A percentile compares a stretch with the other conserved stretches of the same genome.
phyloP scores from a whole-genome alignment of 257 asterid species.

The Dorcoceras hygrometricum region DNA sequence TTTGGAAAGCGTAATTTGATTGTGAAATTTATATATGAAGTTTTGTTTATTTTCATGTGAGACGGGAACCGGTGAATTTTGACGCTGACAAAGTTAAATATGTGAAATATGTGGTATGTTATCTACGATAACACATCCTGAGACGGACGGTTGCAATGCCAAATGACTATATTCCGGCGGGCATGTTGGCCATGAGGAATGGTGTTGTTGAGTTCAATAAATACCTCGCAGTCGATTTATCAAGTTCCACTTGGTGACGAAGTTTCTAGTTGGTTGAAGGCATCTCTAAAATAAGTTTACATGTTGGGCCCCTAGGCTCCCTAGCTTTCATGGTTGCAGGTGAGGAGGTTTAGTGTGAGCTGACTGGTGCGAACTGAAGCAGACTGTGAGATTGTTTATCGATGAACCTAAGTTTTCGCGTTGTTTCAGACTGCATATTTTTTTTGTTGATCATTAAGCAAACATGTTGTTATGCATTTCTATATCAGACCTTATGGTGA shows the following conservation, averaged over 20 bases:
- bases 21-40: background rate
- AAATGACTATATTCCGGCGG: slow-evolving; percentile 7
- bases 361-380: too few relatives aligned
- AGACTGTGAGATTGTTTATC: too few relatives aligned
- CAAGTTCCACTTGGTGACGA: slow-evolving; percentile 34
- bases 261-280: slow-evolving; percentile 33
- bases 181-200: background rate
- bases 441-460: too few relatives aligned
- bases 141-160: slow-evolving; percentile 24
- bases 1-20: slow-evolving; percentile 17
- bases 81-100: slow-evolving; percentile 31
- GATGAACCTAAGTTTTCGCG: too few relatives aligned
- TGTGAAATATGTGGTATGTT: slow-evolving; percentile 18
- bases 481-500: too few relatives aligned
- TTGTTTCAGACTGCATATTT: too few relatives aligned
- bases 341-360: too few relatives aligned
- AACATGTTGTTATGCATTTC: too few relatives aligned
- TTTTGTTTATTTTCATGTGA: too few relatives aligned
- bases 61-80: too few relatives aligned
- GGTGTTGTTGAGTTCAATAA: slow-evolving; percentile 23
- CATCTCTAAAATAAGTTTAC: background rate
- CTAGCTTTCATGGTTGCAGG: too few relatives aligned
- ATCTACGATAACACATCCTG: slow-evolving; percentile 32
- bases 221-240: slow-evolving; percentile 27
- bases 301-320: too few relatives aligned